Conservation (phyloP, 2,329 filamentous ascomycete species). For the Talaromyces islandicus region DNA sequence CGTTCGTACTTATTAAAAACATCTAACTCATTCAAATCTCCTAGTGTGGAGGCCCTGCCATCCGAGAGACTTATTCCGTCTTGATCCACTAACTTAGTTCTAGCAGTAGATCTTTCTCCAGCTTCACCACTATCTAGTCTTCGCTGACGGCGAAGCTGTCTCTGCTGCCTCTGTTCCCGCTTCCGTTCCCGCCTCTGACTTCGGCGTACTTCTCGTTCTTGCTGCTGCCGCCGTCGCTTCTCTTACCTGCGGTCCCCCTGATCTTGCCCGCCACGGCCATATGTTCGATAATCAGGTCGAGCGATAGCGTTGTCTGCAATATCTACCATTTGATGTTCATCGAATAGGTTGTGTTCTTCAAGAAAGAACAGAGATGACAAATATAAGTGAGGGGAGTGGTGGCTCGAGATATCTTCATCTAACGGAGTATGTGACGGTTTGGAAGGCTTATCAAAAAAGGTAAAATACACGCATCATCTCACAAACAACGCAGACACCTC, state of each 20-base stretch:
- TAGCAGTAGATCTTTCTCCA: not conserved
- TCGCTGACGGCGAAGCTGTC: constrained; percentile 5
- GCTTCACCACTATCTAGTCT: not conserved
- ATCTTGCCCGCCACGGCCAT: not conserved
- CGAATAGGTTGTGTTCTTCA: not conserved
- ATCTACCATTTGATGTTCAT: not conserved
- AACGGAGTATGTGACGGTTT: not conserved
- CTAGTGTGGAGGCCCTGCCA: not conserved
- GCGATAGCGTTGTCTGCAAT: not conserved
- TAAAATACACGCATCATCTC: constrained; percentile 17
- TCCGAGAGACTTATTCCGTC: not conserved
- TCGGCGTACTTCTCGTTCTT: constrained; percentile 12
- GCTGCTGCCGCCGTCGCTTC: constrained; percentile 4
- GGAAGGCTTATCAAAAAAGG: constrained; percentile 16
- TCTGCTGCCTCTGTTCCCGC: not conserved
- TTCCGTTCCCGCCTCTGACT: not conserved
- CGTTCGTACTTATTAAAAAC: not conserved
- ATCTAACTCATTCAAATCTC: not conserved
- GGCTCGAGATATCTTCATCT: not conserved
- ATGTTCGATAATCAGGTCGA: not conserved
- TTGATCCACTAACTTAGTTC: not conserved
- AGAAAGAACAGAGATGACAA: not conserved
- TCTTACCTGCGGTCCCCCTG: constrained; percentile 4
- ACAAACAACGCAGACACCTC: constrained; percentile 16
- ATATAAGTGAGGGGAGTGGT: not conserved